Conservation (phyloP, 2,329 filamentous ascomycete species). For the Apiospora malaysiana region DNA sequence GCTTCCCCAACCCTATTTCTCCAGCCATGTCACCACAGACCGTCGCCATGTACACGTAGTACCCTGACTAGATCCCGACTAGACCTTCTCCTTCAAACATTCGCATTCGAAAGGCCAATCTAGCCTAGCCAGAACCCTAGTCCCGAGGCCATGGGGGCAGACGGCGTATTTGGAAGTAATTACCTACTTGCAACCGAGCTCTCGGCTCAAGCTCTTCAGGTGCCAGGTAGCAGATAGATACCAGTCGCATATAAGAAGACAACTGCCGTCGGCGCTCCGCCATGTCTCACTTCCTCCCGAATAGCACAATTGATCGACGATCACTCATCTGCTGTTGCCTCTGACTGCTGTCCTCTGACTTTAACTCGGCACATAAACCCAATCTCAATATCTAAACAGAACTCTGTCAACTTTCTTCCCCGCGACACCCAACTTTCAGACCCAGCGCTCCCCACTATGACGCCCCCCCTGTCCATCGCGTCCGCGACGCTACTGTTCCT, state of each 20-base stretch:
- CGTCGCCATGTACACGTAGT: background rate
- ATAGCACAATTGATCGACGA: slow-evolving; percentile 1
- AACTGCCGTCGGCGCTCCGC: background rate
- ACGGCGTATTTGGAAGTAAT: background rate
- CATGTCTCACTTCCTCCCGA: slow-evolving; percentile 10
- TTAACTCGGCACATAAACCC: background rate
- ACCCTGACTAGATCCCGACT: background rate
- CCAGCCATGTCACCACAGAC: background rate
- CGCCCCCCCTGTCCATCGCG: slow-evolving; percentile 44
- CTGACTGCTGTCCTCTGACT: too few species aligned
- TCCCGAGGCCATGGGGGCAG: background rate
- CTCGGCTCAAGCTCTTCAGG: background rate
- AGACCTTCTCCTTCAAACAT: slow-evolving; percentile 1
- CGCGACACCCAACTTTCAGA: background rate
- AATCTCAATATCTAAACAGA: background rate
- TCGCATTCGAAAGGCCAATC: background rate
- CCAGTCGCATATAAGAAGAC: background rate
- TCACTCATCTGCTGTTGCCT: background rate
- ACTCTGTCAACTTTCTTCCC: background rate
- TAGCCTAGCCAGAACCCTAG: background rate
- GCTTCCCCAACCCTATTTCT: background rate
- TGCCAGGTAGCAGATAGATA: background rate
- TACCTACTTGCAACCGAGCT: background rate
- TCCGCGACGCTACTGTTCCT: slow-evolving; percentile 43
- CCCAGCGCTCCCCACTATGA: slow-evolving; percentile 39